Evolutionary conservation across 2,329 filamentous ascomycete species (phyloP), one percentile per base, ranked within the genome.

Genomic region (Calonectria fujianensis): DNA sequence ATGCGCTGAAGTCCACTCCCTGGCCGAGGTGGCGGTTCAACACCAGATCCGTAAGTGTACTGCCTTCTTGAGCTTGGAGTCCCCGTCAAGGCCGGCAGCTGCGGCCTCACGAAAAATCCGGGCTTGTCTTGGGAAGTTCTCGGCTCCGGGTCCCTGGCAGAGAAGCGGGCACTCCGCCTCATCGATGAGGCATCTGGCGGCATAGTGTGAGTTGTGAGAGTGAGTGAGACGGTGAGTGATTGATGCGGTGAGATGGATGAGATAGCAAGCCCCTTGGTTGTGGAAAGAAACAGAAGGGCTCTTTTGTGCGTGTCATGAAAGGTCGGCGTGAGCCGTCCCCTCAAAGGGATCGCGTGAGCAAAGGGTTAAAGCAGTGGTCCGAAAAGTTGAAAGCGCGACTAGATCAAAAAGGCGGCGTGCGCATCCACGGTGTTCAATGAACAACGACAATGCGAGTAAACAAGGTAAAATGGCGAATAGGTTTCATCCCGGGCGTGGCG

Each of bases 1-100:
- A 80, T 76, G 24, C 76, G 72, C 31, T 79, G 79, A 8, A 75
- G 35, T 79, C 82, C 69, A 74, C 74, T 68, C 61, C 73, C 75
- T 45, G 74, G 64, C 74, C 80, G 75, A 45, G 81, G 81, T 24
- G 77, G 76, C 2, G 85, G 85, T 65, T 86, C 85, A 37, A 76
- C 81, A n/a, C 72, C 83, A 41, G 85, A 83, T 41, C 85, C 85
- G 76, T 86, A 86, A 1, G 84, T 82, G 71, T 85, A 86, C 74
- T 85, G 84, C 50, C 84, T 80, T 37, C 84, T 80, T 14, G 83
- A 80, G 57, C 83, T 85, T 7, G 85, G 84, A 0, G 85, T 85
- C 4, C 83, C 85, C 45, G 74, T 59, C 6, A 84, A 72, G 5
- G 64, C 24, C 0, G 82, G 81, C 16, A 82, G 65, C 13, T 79